Percentiles rank a stretch among this genome's conserved stretches.
phyloP scores from a whole-genome alignment of 345 rosid genomes.

The Ceriops zippeliana region DNA sequence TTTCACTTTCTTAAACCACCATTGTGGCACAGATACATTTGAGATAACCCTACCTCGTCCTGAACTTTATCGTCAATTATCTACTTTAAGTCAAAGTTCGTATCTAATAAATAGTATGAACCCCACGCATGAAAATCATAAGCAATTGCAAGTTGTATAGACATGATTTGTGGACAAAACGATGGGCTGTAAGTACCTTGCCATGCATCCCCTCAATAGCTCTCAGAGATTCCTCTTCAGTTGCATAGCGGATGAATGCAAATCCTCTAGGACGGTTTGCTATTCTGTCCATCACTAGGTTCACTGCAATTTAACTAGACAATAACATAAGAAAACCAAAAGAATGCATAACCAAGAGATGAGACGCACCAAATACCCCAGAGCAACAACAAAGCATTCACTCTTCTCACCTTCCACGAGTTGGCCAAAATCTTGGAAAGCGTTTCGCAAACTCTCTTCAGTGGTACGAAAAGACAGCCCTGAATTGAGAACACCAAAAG shows the following conservation, averaged over 20 bases:
- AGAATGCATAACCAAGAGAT: background rate
- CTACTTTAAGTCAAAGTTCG: background rate
- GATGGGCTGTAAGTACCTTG: slow-evolving; percentile 41
- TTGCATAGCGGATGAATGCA: slow-evolving; percentile 65
- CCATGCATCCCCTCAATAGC: slow-evolving; percentile 89
- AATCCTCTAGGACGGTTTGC: slow-evolving; percentile 79
- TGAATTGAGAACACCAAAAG: slow-evolving; percentile 19
- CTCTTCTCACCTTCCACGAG: slow-evolving; percentile 50
- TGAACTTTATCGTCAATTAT: background rate
- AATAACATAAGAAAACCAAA: background rate
- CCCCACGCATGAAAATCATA: background rate
- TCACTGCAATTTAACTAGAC: slow-evolving; percentile 33
- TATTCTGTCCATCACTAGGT: slow-evolving; percentile 73
- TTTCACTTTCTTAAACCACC: too few relatives aligned
- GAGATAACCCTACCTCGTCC: too few relatives aligned
- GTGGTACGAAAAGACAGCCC: slow-evolving; percentile 83
- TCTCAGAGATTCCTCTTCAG: slow-evolving; percentile 64
- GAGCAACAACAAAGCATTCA: slow-evolving; percentile 3
- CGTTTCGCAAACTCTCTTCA: slow-evolving; percentile 62
- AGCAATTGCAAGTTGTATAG: background rate
- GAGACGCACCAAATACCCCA: background rate
- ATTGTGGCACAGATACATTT: too few relatives aligned
- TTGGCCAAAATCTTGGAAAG: slow-evolving; percentile 61
- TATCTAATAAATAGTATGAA: background rate
- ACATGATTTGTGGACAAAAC: background rate